Percentiles rank a stretch among this genome's conserved stretches.
Conservation (phyloP, 2,329 filamentous ascomycete genomes). For the Aspergillus tubingensis region DNA sequence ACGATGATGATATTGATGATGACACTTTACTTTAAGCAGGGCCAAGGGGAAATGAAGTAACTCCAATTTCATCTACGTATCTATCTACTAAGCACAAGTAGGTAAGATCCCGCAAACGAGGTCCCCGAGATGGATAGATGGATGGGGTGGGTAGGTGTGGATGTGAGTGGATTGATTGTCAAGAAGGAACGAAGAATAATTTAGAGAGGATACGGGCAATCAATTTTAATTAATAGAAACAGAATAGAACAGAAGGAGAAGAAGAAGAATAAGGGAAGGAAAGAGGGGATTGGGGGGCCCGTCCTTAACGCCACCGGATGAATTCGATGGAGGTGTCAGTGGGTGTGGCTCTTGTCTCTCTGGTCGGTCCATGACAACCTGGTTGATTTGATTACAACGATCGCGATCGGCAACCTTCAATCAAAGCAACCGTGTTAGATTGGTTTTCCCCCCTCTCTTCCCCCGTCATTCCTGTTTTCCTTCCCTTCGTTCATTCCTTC, state of each 20-base stretch:
- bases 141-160: not conserved
- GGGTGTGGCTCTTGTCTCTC: no score
- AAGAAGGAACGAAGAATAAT: not conserved
- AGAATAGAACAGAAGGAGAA: not conserved
- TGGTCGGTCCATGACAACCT: conserved; percentile 1
- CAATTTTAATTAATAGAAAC: not conserved
- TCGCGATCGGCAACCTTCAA: conserved; percentile 32
- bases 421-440: conserved; percentile 26
- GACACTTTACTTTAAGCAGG: not conserved
- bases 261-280: not conserved
- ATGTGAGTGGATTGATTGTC: not conserved
- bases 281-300: not conserved
- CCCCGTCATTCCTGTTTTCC: not conserved
- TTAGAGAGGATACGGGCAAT: not conserved
- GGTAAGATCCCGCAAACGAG: conserved; percentile 14
- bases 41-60: not conserved
- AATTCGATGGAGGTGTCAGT: not conserved
- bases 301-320: not conserved
- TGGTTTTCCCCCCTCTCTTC: not conserved
- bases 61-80: not conserved
- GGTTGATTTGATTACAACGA: conserved; percentile 23
- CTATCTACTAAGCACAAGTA: not conserved
- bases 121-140: conserved; percentile 11
- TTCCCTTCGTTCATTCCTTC: no score
- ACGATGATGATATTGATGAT: not conserved